Evolutionary conservation across 768 basidiomycete genomes (phyloP), one percentile per base, ranked within the genome.

Genomic region (Rhizopogon vesiculosus): DNA sequence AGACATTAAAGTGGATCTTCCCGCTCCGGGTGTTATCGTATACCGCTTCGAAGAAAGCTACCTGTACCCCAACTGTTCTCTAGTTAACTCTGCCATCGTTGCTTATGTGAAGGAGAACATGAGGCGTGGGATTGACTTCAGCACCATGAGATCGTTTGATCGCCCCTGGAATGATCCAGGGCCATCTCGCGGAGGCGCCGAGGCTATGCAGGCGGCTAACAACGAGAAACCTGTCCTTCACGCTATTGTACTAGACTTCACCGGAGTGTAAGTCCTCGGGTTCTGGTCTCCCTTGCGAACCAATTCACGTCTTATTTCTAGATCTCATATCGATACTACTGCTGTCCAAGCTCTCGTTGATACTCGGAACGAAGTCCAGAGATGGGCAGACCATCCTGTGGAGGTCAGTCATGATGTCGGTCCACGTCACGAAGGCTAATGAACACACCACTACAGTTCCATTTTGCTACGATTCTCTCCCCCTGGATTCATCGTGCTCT

Each of bases 111-210:
- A 89, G 72, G 73, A 72, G 53, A 77, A 86, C 62, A 92, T 87
- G 64, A 80, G 84, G 33, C 82, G 89, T 50, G 93, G 91, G 19
- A 81, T 78, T 63, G 89, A 95, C 68, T 77, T 89, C 69, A 77
- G 78, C 51, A 64, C 71, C n/a, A 75, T 91, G 58, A 79, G 72
- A 54, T 71, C 83, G 44, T 76, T 79, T 58, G 93, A 96, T 67
- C 83, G 94, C 42, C 81, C 91, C 12, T 99, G 96, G 96, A 99
- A 99, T 66, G 94, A 97, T 62, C 86, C 91, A 9, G 91, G 92
- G 28, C 89, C 90, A 18, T 62, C 69, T 49, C 75, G 77, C 16
- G 76, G 78, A 13, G 73, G 75, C 5, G 71, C 70, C 0, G 74
- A 64, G 0, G 78, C 73, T 25, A 83, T 84, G 41, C 80, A 76